Evolutionary conservation across 768 basidiomycete genomes (phyloP).

Genomic region (Mycena leptocephala): DNA sequence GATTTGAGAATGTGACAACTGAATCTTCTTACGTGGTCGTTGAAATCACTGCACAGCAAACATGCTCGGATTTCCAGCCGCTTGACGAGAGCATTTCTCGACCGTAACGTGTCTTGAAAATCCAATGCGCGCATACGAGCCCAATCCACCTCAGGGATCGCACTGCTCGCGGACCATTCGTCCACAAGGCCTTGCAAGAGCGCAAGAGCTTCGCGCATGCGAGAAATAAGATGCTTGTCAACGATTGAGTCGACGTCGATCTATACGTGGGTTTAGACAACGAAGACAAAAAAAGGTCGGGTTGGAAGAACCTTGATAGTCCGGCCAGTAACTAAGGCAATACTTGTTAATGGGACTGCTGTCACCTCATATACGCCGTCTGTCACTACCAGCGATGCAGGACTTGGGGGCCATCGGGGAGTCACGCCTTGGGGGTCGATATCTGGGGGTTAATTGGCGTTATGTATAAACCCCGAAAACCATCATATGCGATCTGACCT

Average conservation of each 20-base stretch:
- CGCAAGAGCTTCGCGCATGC: slow-evolving; percentile 71
- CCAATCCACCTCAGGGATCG: slow-evolving; percentile 90
- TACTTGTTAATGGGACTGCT: slow-evolving; percentile 78
- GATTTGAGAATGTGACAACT: slow-evolving; percentile 6
- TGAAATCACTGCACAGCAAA: slow-evolving; percentile 76
- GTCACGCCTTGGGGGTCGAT: slow-evolving; percentile 70
- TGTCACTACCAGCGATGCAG: slow-evolving; percentile 62
- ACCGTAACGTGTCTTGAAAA: slow-evolving; percentile 87
- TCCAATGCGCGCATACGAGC: slow-evolving; percentile 86
- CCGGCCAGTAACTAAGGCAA: slow-evolving; percentile 81
- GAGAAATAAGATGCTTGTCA: slow-evolving; percentile 74
- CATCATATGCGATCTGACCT: slow-evolving; percentile 56
- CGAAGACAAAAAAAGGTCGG: slow-evolving; percentile 5
- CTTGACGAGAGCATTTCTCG: slow-evolving; percentile 66
- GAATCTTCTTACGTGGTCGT: slow-evolving; percentile 76
- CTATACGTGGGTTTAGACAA: slow-evolving; percentile 53
- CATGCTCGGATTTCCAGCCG: slow-evolving; percentile 65
- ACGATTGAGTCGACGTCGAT: slow-evolving; percentile 81
- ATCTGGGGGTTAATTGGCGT: slow-evolving; percentile 61
- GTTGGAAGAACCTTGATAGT: slow-evolving; percentile 74
- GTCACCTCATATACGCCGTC: slow-evolving; percentile 78
- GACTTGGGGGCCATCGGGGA: slow-evolving; percentile 84
- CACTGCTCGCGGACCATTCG: slow-evolving; percentile 68
- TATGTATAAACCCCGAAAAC: background rate
- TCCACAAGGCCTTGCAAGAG: slow-evolving; percentile 65